Evolutionary conservation across 2,329 filamentous ascomycete genomes (phyloP).

Genomic region (Tympanopsis confertula): DNA sequence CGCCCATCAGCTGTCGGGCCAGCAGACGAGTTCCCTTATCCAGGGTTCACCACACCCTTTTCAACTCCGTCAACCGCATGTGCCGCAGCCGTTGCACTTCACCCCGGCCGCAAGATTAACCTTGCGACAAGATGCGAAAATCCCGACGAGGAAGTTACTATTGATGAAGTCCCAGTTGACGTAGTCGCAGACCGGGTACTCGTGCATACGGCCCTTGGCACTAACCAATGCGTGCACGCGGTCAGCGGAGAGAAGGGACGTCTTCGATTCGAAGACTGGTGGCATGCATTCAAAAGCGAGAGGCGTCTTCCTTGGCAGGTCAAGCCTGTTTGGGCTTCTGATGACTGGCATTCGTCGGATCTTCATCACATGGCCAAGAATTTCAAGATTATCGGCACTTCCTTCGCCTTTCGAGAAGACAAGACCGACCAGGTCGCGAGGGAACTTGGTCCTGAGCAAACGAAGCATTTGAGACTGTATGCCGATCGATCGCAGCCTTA

Average conservation of each 20-base stretch:
- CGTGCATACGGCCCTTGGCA: neutral
- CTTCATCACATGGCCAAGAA: neutral
- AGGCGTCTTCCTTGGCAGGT: neutral
- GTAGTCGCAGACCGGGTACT: neutral
- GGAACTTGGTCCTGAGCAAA: too few species aligned
- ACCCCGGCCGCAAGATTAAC: neutral
- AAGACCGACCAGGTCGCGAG: too few species aligned
- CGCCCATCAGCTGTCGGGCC: neutral
- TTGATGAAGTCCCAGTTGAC: neutral
- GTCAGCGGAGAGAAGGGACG: neutral
- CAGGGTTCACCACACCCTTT: neutral
- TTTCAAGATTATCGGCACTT: neutral
- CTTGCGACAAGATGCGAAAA: neutral
- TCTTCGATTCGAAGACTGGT: neutral
- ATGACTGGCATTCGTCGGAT: neutral
- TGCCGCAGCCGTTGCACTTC: neutral
- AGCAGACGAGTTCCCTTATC: neutral
- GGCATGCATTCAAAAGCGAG: neutral
- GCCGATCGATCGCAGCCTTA: too few species aligned
- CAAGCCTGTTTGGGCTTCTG: neutral
- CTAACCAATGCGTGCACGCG: neutral
- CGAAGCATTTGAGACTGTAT: too few species aligned
- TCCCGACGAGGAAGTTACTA: neutral
- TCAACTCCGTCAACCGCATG: neutral
- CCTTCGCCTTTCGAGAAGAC: neutral